Base-by-base conservation (phyloP, 768 basidiomycete genomes). In the Trametes cubensis region DNA sequence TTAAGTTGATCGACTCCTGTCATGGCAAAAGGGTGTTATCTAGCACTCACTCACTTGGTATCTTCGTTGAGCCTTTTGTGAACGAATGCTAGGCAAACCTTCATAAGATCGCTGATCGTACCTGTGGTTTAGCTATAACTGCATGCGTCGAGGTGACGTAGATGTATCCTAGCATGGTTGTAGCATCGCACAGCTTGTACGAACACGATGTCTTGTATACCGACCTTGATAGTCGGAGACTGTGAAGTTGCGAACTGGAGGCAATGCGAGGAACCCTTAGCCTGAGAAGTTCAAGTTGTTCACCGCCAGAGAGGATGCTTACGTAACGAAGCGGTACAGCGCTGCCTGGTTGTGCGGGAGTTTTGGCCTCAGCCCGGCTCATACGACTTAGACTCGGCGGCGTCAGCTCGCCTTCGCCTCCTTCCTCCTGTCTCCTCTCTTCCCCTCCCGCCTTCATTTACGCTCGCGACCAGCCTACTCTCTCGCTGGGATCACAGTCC, bases 241-340 rank as follows among this genome's bases (percentile, higher is more conserved):
- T 34, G 34, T 11, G 5, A 34, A 34, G 34, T 34, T 34, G 34
- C 34, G 34, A 34, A 34, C 34, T 21, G 4, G 14, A 28, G 46
- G 39, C 57, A n/a, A 40, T 26, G 30, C n/a, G 30, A 13, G 28
- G 47, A n/a, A 39, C 47, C 23, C 38, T 17, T 15, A 21, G 55
- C 15, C 45, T 20, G 38, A n/a, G 34, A 28, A 26, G n/a, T 26
- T 8, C 21, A 28, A 26, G n/a, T 26, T 8, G 40, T 28, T 40
- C 57, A 50, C 48, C 48, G 58, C 50, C 55, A 45, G 21, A 41
- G 23, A 58, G n/a, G 17, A 5, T 6, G 51, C 46, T 61, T 55
- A 61, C 54, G 41, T 61, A 51, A 57, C 50, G 28, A 52, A 62
- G 61, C 61, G 18, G 55, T 62, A 52, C 55, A 51, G 41, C 18